Evolutionary conservation across 805 yeast species (phyloP).

Genomic region (Lachancea quebecensis): DNA sequence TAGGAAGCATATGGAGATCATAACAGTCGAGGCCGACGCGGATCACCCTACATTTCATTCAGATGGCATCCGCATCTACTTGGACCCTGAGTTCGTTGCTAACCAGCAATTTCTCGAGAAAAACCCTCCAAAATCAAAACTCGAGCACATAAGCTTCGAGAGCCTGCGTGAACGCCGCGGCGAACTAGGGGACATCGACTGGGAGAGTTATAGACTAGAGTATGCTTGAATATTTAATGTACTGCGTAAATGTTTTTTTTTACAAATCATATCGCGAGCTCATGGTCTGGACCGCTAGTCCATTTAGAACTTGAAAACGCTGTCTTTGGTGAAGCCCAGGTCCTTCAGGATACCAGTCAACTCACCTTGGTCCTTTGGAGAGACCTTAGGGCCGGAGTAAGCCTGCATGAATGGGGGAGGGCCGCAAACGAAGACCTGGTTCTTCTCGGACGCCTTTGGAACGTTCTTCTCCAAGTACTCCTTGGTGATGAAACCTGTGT

Average conservation of each 20-base stretch:
- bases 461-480: conserved; percentile 57
- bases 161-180: conserved; percentile 3
- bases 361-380: conserved; percentile 94
- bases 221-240: background rate
- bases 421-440: conserved; percentile 85
- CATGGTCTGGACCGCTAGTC: background rate
- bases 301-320: conserved; percentile 77
- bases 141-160: conserved; percentile 3
- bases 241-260: background rate
- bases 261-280: background rate
- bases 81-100: conserved; percentile 34
- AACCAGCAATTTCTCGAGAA: conserved; percentile 11
- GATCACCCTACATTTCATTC: conserved; percentile 20
- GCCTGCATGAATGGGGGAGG: conserved; percentile 90
- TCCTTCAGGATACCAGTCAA: conserved; percentile 81
- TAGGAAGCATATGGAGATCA: conserved; percentile 49
- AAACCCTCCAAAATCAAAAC: background rate
- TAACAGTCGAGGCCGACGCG: conserved; percentile 37
- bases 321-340: conserved; percentile 77
- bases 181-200: background rate
- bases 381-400: conserved; percentile 74
- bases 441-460: conserved; percentile 60
- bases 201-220: conserved; percentile 5
- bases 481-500: conserved; percentile 70
- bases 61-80: conserved; percentile 18